phyloP scores from a whole-genome alignment of 176 grass and related monocot genomes.

The Echinochloa phyllopogon region DNA sequence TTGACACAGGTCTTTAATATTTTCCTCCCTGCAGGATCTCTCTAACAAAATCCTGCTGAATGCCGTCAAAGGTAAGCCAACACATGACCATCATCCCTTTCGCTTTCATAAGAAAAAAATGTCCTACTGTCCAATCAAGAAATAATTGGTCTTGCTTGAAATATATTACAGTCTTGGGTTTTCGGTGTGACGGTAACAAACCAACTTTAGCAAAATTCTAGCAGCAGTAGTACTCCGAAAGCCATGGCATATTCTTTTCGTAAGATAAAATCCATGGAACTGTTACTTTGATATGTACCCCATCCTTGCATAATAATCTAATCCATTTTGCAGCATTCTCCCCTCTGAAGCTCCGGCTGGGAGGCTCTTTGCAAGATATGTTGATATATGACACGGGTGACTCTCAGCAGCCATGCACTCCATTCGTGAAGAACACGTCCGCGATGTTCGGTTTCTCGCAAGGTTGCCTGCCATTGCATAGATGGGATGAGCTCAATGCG shows the following conservation, averaged over 20 bases:
- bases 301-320: neutral
- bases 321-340: conserved; percentile 70
- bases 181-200: neutral
- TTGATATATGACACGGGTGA: conserved; percentile 64
- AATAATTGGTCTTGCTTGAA: neutral
- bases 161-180: neutral
- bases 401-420: conserved; percentile 48
- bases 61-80: conserved; percentile 82
- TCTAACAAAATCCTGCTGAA: conserved; percentile 84
- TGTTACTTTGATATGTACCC: neutral
- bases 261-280: neutral
- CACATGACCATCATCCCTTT: conserved; percentile 11
- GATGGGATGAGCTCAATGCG: conserved; percentile 92
- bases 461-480: conserved; percentile 79
- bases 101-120: conserved; percentile 34
- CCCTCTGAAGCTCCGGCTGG: conserved; percentile 83
- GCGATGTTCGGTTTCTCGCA: conserved; percentile 77
- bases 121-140: conserved; percentile 15
- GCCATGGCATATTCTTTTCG: conserved; percentile 23
- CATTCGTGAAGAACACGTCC: conserved; percentile 69
- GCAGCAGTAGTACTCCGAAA: neutral
- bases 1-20: conserved; percentile 57
- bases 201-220: neutral
- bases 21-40: conserved; percentile 80
- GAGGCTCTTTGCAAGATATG: conserved; percentile 86